These are phyloP conservation scores for Ceratopteris richardii DNA, from an alignment of 75 land plant genomes.

Conservation along the genomic window DNA sequence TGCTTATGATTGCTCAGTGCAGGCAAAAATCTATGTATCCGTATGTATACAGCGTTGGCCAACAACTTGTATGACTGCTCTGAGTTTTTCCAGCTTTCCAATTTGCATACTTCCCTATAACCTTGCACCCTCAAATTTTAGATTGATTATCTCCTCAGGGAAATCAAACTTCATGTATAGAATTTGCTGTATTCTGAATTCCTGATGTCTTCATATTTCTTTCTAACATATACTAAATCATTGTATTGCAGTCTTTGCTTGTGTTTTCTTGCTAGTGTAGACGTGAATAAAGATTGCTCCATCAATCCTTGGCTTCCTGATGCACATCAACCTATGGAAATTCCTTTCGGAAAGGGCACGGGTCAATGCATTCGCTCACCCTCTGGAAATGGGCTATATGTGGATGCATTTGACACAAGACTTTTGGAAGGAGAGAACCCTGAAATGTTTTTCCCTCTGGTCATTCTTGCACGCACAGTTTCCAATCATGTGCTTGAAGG, in stretches of 20 bases:
- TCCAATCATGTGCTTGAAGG: conserved; percentile 17
- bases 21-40: too few species aligned
- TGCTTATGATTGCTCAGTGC: too few species aligned
- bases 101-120: too few species aligned
- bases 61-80: too few species aligned
- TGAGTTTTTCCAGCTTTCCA: too few species aligned
- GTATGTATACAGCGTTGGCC: too few species aligned
- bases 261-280: conserved; percentile 76
- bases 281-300: conserved; percentile 26
- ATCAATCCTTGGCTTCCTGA: conserved; percentile 41
- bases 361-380: conserved; percentile 79
- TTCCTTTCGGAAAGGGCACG: conserved; percentile 62
- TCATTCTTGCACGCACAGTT: conserved; percentile 55
- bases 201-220: not conserved
- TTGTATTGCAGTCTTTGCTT: conserved; percentile 51
- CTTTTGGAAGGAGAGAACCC: conserved; percentile 45
- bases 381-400: conserved; percentile 73
- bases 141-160: too few species aligned
- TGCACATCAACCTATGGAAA: conserved; percentile 38
- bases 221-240: not conserved
- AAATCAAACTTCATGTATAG: too few species aligned
- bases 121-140: too few species aligned
- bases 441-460: conserved; percentile 52
- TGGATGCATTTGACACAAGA: conserved; percentile 48
- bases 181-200: too few species aligned